Base-by-base conservation (phyloP, 495 filamentous ascomycete genomes). In the Penicillium nucicola region DNA sequence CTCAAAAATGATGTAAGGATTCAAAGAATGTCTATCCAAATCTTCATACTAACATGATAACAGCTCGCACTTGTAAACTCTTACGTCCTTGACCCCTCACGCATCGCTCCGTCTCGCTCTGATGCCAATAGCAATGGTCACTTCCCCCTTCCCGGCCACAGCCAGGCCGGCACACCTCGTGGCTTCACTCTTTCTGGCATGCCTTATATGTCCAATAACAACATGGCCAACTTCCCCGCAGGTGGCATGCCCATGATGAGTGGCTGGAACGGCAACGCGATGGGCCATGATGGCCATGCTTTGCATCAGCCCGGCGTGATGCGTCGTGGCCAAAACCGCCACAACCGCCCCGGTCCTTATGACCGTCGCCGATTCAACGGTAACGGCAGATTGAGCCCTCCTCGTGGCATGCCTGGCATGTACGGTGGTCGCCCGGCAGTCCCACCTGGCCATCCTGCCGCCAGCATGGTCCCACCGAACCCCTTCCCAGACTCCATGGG, bases 81-180 rank as follows among this genome's bases (percentile, higher is more conserved):
- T 15, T 99, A 97, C 64, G 90, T 96, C 10, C 68, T 95, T 9
- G 93, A 99, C 59, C 93, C 93, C 17, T 81, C 92, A 14, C 91
- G 96, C 62, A 91, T 97, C 64, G 86, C 91, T 39, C 89, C 95
- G 11, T 89, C 91, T 1, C 83, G 90, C 17, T 92, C 90, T 15
- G 95, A 99, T 67, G 86, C 93, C n/a, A 97, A 95, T 62, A 92
- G 88, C 69, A 97, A 97, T 57, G 92, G 92, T 1, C 93, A 98
- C 68, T 96, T 95, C 75, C 90, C 91, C 0, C 78, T 87, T 25
- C 82, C 84, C 58, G 84, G 85, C 40, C 84, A 90, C 51, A 74
- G 77, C 34, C 82, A 85, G 19, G 78, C 85, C n/a, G 92, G 92
- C 14, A 93, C 93, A 4, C 92, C 93, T 20, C 87, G 93, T 34